Evolutionary conservation across 352 stramenopile species (phyloP), one percentile per base, ranked within the genome.

Genomic region (Phytophthora citricola): DNA sequence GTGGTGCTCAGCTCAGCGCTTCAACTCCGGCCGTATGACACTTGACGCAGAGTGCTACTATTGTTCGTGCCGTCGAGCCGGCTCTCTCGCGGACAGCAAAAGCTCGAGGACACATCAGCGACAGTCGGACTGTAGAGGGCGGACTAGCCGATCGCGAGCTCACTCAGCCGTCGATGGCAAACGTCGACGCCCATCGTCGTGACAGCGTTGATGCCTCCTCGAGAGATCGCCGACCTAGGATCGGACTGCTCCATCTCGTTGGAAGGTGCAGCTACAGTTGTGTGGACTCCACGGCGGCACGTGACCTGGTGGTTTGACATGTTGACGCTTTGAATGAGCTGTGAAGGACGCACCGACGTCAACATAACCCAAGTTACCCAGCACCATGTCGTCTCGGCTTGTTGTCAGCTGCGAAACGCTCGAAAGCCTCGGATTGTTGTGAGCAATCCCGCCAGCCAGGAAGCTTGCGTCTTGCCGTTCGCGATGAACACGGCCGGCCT

Each of bases 11-110:
- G 40, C 48, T 55, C 50, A 67, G 31, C 43, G 41, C 49, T 55
- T 61, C 51, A 62, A 62, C 43, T 67, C 43, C 49, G 7, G 3
- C 6, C 60, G 60, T 68, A 34, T 68, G 60, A 68, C 60, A 63
- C 60, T 40, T 31, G 17, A 17, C 14, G 7, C 39, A 59, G 49
- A 41, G 39, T 65, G 36, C 44, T 22, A 57, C 45, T 46, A n/a
- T 27, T 38, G 43, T 24, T 44, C 39, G 41, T 49, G 50, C 51
- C 17, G 24, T 55, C 38, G 32, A 8, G 34, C 60, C 44, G 60
- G 27, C 60, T 57, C 52, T 68, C 36, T 55, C 36, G 58, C 49
- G 48, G 49, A 66, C 59, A 67, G 51, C 57, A 32, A 63, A 45
- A 63, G 45, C 34, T 26, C 47, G 39, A 68, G 54, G 50, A 41